Evolutionary conservation across 306 rosid genomes (phyloP), one percentile per base, ranked within the genome.

Genomic region (Medicago ruthenica): DNA sequence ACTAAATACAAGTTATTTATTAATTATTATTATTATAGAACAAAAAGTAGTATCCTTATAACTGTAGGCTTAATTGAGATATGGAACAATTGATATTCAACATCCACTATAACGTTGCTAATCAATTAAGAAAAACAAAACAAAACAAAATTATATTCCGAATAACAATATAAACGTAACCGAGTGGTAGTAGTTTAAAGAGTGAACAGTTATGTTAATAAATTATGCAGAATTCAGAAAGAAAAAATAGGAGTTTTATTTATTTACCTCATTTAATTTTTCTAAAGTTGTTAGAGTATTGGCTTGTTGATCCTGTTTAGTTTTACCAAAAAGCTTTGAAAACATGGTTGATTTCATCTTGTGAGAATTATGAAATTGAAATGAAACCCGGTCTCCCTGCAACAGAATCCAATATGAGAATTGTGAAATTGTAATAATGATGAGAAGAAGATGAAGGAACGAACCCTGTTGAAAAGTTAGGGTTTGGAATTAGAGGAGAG

Each of bases 251-350:
- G 16, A 24, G 40, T 60, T 58, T 53, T 24, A 24, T 27, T 27
- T 27, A 27, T 27, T 27, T 76, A 89, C 98, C 98, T 94, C 98
- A 62, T 87, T 90, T 75, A 94, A 76, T 87, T 90, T 94, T 76
- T 94, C 98, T 73, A 94, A 70, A 61, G 97, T 89, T 47, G 79
- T 45, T 7, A 94, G 82, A 53, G 98, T 88, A 87, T 77, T 88
- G 76, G 90, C 21, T 57, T 91, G 37, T 34, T 40, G 10, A 40
- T 8, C 9, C 76, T 89, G 87, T 65, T 89, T 94, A 50, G 98
- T 90, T 80, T 91, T 94, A 47, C 97, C 97, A n/a, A 94, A 91
- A 63, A 94, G 75, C 63, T 91, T 86, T 41, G 80, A 80, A 82
- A 91, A 88, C 97, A 93, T 93, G 89, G 61, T 83, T 78, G 92